Base-by-base conservation (phyloP, 1,284 basidiomycete species). In the Heterobasidion parviporum region DNA sequence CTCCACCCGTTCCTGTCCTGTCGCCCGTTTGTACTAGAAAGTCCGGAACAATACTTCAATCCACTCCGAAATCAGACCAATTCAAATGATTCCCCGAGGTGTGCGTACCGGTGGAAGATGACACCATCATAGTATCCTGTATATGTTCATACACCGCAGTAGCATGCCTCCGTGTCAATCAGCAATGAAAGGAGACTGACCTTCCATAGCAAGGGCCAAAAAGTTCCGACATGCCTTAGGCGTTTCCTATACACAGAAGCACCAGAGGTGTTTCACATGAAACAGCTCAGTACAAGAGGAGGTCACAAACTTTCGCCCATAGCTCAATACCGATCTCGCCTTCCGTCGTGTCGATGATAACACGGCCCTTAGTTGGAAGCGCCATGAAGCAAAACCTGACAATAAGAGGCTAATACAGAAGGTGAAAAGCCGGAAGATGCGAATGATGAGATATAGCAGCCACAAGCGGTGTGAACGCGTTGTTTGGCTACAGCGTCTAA, bases 21-120 rank as follows among this genome's bases (percentile, higher is more conserved):
- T 98, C 96, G n/a, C 96, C 96, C 1, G 94, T 93, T 69, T 98
- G 96, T 2, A 97, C 85, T 52, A 97, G 82, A 67, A 98, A 98
- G 34, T 83, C 81, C 2, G 93, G 89, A 3, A 95, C 85, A 51
- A 95, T 77, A 12, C 87, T 89, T 56, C 14, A 18, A 14, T 12
- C 35, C 15, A 16, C 33, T 54, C 54, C 54, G 46, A 54, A 41
- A 10, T 41, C 38, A 12, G 12, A 41, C 38, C 38, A 4, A 26
- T 26, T 26, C 26, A 4, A 26, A 26, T n/a, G 46, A 52, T 52
- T 26, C 34, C 33, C 51, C 35, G 47, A 47, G 48, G 54, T 58
- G 14, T 18, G 62, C 78, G 18, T 72, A 85, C 81, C 96, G 84
- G 70, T 98, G 95, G 64, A 97, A 98, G 57, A 95, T 88, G 54